These are phyloP conservation scores for Penicillium bialowiezense DNA, from an alignment of 495 filamentous ascomycete genomes.

Conservation along the genomic window DNA sequence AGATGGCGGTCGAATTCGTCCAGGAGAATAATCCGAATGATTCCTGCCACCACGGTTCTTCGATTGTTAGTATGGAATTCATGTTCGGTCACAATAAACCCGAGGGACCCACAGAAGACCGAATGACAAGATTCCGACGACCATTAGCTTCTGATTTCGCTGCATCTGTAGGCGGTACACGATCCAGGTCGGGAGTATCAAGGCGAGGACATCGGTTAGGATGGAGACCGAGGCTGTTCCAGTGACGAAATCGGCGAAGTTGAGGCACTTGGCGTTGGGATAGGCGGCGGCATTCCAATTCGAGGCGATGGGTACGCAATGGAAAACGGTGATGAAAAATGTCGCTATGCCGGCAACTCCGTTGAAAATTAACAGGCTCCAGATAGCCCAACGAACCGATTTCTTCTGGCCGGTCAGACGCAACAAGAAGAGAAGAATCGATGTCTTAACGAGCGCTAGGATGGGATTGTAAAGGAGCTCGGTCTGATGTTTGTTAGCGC, in stretches of 20 bases:
- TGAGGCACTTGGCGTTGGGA: slow-evolving; percentile 14
- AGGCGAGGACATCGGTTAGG: slow-evolving; percentile 40
- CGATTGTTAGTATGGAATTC: neutral
- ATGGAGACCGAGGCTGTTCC: slow-evolving; percentile 34
- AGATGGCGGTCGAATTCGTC: slow-evolving; percentile 13
- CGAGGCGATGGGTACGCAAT: slow-evolving; percentile 44
- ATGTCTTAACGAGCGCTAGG: slow-evolving; percentile 54
- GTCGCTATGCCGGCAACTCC: slow-evolving; percentile 48
- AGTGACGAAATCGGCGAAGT: slow-evolving; percentile 22
- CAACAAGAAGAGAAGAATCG: slow-evolving; percentile 46
- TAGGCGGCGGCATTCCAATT: slow-evolving; percentile 25
- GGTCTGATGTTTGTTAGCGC: slow-evolving; percentile 36
- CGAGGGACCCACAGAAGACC: slow-evolving; percentile 28
- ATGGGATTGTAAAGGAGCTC: slow-evolving; percentile 61
- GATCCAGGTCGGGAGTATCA: slow-evolving; percentile 42
- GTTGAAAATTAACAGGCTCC: slow-evolving; percentile 37
- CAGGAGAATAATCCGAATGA: slow-evolving; percentile 15
- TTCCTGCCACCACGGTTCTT: slow-evolving; percentile 45
- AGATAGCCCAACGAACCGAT: slow-evolving; percentile 37
- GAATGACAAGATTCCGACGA: slow-evolving; percentile 36
- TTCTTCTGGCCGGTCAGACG: slow-evolving; percentile 35
- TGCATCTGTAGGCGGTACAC: slow-evolving; percentile 42
- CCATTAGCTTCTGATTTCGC: slow-evolving; percentile 33
- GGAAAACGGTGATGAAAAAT: slow-evolving; percentile 52
- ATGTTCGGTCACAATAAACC: neutral